Conservation (phyloP, 1,284 basidiomycete genomes). For the Omphalotus olearius region DNA sequence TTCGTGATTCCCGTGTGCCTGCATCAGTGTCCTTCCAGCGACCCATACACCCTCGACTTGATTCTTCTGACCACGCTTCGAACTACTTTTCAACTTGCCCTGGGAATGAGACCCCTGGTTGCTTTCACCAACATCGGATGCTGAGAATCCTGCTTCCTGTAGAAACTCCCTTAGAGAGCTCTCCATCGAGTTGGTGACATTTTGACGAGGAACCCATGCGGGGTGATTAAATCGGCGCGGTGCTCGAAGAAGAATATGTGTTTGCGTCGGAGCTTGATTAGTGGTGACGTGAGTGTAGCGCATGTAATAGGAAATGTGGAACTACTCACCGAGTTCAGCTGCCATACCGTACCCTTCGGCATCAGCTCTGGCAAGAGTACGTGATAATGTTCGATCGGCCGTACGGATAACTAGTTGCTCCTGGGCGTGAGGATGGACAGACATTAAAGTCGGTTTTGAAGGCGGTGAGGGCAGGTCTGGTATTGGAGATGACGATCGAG, state of each 20-base stretch:
- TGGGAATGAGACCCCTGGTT: neutral
- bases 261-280: slow-evolving; percentile 65
- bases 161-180: slow-evolving; percentile 34
- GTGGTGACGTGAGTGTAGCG: neutral
- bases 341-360: slow-evolving; percentile 50
- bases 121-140: slow-evolving; percentile 18
- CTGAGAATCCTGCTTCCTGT: slow-evolving; percentile 11
- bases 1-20: slow-evolving; percentile 17
- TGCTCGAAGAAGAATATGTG: slow-evolving; percentile 64
- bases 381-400: slow-evolving; percentile 58
- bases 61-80: slow-evolving; percentile 24
- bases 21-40: slow-evolving; percentile 19
- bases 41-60: slow-evolving; percentile 63
- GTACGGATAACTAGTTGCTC: slow-evolving; percentile 44
- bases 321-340: slow-evolving; percentile 52
- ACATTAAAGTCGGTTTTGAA: neutral
- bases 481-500: neutral
- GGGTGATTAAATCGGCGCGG: slow-evolving; percentile 69
- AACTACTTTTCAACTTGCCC: too few relatives aligned
- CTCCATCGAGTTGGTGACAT: slow-evolving; percentile 41
- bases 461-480: neutral
- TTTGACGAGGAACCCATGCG: slow-evolving; percentile 70
- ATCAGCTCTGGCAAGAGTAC: slow-evolving; percentile 55
- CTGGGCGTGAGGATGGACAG: slow-evolving; percentile 24
- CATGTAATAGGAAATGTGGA: neutral